Evolutionary conservation across 2,329 filamentous ascomycete genomes (phyloP).

Genomic region (Sporothrix brunneoviolacea): DNA sequence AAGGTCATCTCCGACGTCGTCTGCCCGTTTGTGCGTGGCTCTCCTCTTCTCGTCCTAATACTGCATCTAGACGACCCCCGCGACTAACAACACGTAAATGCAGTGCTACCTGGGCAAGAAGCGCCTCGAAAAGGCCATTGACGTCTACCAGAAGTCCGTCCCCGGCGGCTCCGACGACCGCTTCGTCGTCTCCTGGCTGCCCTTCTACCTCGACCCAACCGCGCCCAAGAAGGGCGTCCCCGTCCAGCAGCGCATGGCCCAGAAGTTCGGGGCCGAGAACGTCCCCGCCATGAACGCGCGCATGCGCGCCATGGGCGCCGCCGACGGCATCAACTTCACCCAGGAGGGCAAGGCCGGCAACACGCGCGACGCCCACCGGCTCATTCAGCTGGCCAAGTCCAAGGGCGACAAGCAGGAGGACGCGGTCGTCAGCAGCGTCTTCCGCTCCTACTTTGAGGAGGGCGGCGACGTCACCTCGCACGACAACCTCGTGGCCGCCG

Average conservation of each 20-base stretch:
- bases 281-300: constrained; percentile 20
- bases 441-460: constrained; percentile 59
- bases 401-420: constrained; percentile 23
- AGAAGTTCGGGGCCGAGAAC: constrained; percentile 61
- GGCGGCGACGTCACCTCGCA: constrained; percentile 56
- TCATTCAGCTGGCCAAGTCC: constrained; percentile 62
- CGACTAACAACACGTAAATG: too few species aligned
- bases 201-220: constrained; percentile 73
- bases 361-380: constrained; percentile 71
- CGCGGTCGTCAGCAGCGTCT: constrained; percentile 54
- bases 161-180: constrained; percentile 55
- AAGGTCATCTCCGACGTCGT: constrained; percentile 75
- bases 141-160: constrained; percentile 55
- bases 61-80: too few species aligned
- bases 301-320: constrained; percentile 50
- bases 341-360: constrained; percentile 67
- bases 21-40: constrained; percentile 52
- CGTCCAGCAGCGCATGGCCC: constrained; percentile 45
- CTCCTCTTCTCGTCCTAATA: not conserved
- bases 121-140: constrained; percentile 66
- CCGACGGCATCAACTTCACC: constrained; percentile 66
- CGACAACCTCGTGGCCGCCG: constrained; percentile 45
- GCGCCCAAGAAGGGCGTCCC: constrained; percentile 42
- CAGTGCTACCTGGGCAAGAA: constrained; percentile 75
- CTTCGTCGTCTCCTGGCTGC: constrained; percentile 67